Base-by-base conservation (phyloP, 495 filamentous ascomycete species). In the Neurospora sp. region DNA sequence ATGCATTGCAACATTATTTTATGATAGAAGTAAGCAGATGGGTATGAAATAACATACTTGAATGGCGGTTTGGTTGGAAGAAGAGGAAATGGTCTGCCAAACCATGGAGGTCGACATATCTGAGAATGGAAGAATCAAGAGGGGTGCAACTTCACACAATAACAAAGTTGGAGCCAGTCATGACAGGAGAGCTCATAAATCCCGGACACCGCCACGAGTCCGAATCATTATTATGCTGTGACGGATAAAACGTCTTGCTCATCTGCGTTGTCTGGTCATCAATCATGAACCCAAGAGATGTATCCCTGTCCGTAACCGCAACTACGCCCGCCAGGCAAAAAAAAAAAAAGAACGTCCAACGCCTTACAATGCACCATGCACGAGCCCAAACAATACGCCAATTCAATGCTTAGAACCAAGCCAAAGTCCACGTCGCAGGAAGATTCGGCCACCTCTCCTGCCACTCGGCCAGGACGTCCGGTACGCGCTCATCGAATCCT, bases 381-480 rank as follows among this genome's bases (percentile, higher is more conserved):
- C 22, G 14, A 31, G 69, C 39, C 20, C 6, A 41, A 69, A 71
- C 69, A 75, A 72, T 14, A 22, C 35, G 59, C 53, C 35, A 41
- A 69, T 38, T 71, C 53, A 38, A 44, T 71, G 69, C 68, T 87
- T 75, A 99, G 83, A 98, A 93, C 94, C 96, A 99, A 39, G 93
- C 93, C 79, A 98, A 80, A 42, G 93, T 98, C 96, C 96, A 99
- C 75, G 95, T 85, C 10, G 93, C 92, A 31, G 96, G 96, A 73
- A 98, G 77, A 75, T 91, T 89, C 38, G 96, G 96, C 91, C 95
- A 97, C 79, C 90, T 89, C 81, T 95, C 94, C 83, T 99, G 96
- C 96, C 96, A 99, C 73, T 89, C 89, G n/a, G 89, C 96, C 73
- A 99, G 80, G 38, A 99, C 91, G 65, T 97, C 94, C 0, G 96